Evolutionary conservation across 768 basidiomycete genomes (phyloP), one percentile per base, ranked within the genome.

Genomic region (Agaricus subrufescens): DNA sequence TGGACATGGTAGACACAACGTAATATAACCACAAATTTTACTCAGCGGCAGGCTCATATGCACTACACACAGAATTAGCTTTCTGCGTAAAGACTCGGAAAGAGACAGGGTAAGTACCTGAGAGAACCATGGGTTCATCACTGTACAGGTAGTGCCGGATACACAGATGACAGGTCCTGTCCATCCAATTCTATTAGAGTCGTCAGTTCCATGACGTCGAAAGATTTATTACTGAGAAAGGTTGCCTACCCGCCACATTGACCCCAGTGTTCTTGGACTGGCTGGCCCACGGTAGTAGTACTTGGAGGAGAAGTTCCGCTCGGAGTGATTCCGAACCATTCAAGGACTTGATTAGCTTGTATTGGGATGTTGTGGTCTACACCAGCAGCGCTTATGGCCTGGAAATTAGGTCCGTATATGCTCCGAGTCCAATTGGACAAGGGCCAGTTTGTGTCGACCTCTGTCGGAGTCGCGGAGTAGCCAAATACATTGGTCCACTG

Each of bases 401-500:
- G 75, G 62, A 82, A 71, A 56, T 73, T 69, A 44, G 77, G 70
- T 10, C 82, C 82, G 61, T 77, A 83, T 15, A 71, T 73, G 3
- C 75, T 68, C 52, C 73, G 73, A 25, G 77, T 77, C 73, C 79
- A 82, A 34, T 75, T 75, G 30, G 70, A 64, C 11, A 69, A 54
- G 8, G 80, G 80, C 25, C 71, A 73, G 63, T 77, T 78, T 43
- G 68, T 61, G 51, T 70, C 65, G 45, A 69, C 73, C 7, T 71
- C 66, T 10, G 67, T 65, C 1, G 80, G 71, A 4, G 77, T 79
- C 37, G 62, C 62, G 55, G 69, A 70, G 61, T 74, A 71, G 5
- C 76, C 75, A 59, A 82, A 79, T 43, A 84, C 73, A 58, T 78
- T 80, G 30, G 79, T 80, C 81, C 81, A 83, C 61, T 83, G 72